Conservation (phyloP, 352 stramenopile genomes). For the Phytophthora tubulina region DNA sequence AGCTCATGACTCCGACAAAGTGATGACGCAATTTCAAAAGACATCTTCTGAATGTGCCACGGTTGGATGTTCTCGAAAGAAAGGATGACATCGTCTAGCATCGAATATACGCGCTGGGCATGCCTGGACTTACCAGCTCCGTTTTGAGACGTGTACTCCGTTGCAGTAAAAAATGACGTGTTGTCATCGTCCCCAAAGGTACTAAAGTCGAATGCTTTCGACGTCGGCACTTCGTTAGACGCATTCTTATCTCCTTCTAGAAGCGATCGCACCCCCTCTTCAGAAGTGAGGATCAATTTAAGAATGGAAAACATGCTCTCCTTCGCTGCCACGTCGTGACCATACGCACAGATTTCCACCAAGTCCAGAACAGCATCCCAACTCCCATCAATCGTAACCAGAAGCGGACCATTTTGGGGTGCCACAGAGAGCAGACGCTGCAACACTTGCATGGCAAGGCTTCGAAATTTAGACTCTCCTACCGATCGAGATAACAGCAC, state of each 20-base stretch:
- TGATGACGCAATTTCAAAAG: constrained; percentile 80
- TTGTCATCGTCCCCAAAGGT: constrained; percentile 57
- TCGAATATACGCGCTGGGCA: constrained; percentile 61
- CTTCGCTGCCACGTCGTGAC: constrained; percentile 52
- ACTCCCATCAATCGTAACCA: constrained; percentile 56
- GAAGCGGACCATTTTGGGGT: constrained; percentile 58
- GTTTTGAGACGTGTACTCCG: constrained; percentile 58
- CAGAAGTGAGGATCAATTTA: constrained; percentile 56
- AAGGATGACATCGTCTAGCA: constrained; percentile 75
- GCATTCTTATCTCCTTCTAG: constrained; percentile 21
- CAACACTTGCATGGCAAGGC: constrained; percentile 50
- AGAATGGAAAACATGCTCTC: constrained; percentile 67
- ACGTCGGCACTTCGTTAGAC: constrained; percentile 10
- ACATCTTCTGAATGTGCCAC: constrained; percentile 81
- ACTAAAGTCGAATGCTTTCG: constrained; percentile 51
- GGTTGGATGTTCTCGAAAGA: constrained; percentile 80
- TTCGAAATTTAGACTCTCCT: constrained; percentile 33
- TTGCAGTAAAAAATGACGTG: constrained; percentile 62
- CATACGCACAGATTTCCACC: constrained; percentile 54
- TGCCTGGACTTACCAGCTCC: constrained; percentile 42
- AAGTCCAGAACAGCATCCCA: constrained; percentile 62
- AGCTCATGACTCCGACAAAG: constrained; percentile 63
- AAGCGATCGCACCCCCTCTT: constrained; percentile 60
- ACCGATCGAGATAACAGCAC: constrained; percentile 30
- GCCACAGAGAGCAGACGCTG: constrained; percentile 50